Evolutionary conservation across 2,329 filamentous ascomycete species (phyloP), one percentile per base, ranked within the genome.

Genomic region (Eutypella sp.): DNA sequence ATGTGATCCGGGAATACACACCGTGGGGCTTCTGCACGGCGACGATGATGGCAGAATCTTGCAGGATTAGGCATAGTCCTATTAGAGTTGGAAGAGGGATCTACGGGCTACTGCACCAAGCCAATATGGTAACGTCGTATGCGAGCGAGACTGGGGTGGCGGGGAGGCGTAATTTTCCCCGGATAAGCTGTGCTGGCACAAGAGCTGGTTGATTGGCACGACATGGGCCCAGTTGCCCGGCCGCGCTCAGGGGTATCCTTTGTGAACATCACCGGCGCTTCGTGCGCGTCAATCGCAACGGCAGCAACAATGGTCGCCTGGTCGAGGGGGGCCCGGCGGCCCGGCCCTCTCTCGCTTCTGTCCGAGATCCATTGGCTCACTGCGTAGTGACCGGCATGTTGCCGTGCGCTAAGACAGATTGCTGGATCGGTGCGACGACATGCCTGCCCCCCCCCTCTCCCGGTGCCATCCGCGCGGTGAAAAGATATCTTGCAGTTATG

Each of bases 381-480:
- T 5, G 5, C 19, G 19, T 39, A 22, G 11, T 25, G 9, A 24
- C n/a, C 29, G 20, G 48, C 40, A 47, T 24, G 45, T 42, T 47
- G 43, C 48, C 47, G 50, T 48, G 29, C 44, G 47, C 47, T 47
- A 52, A 57, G 48, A 57, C 53, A 57, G 47, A 53, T 45, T 51
- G 42, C 47, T 36, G 40, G 49, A 49, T 50, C 41, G 36, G 53
- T 56, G 44, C 48, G 27, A 55, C 53, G 23, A 27, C 34, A 48
- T 31, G 42, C 33, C 42, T n/a, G n/a, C n/a, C n/a, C n/a, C n/a
- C n/a, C n/a, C n/a, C n/a, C n/a, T n/a, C n/a, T n/a, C n/a, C n/a
- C n/a, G n/a, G n/a, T 36, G 23, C 46, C 29, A 40, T 42, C 39
- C 40, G 27, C n/a, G 38, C 15, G 24, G 15, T 16, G 40, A 40